phyloP scores from a whole-genome alignment of 75 land plant species.

The Pseudotsuga menziesii region DNA sequence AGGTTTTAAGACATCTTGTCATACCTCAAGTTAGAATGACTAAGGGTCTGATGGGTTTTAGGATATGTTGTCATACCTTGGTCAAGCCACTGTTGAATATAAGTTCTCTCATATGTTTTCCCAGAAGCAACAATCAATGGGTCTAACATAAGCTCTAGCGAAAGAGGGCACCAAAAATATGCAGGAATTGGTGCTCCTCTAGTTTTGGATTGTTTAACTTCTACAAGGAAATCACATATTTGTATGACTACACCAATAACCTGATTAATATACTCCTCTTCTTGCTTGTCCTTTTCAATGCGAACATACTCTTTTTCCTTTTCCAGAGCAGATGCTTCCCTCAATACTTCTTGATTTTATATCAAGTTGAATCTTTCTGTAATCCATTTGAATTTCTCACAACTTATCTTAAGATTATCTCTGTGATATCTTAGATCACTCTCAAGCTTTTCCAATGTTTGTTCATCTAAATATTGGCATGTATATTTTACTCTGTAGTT shows the following conservation, averaged over 20 bases:
- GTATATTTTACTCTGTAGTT: conserved; percentile 2
- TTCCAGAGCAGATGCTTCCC: conserved; percentile 15
- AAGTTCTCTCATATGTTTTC: conserved; percentile 40
- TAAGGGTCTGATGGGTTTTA: conserved; percentile 29
- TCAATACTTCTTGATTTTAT: conserved; percentile 19
- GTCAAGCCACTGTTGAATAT: conserved; percentile 40
- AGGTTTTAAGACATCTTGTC: too few relatives aligned
- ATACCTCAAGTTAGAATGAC: too few relatives aligned
- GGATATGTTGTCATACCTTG: conserved; percentile 38
- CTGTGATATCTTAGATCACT: conserved; percentile 11
- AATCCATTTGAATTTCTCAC: conserved; percentile 19
- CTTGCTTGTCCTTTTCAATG: conserved; percentile 11
- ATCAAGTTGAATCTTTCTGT: conserved; percentile 17
- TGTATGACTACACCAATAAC: conserved; percentile 12
- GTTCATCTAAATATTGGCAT: conserved; percentile 6
- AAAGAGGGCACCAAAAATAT: conserved; percentile 42
- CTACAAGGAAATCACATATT: conserved; percentile 14
- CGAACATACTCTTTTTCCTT: conserved; percentile 9
- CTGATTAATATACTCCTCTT: background rate
- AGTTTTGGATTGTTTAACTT: conserved; percentile 17
- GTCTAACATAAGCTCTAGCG: conserved; percentile 42
- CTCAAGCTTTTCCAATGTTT: conserved; percentile 15
- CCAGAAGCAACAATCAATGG: conserved; percentile 45
- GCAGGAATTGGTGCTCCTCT: conserved; percentile 26
- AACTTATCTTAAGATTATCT: conserved; percentile 8